phyloP scores from a whole-genome alignment of 164 flowering plant genomes.

The Piper betle region DNA sequence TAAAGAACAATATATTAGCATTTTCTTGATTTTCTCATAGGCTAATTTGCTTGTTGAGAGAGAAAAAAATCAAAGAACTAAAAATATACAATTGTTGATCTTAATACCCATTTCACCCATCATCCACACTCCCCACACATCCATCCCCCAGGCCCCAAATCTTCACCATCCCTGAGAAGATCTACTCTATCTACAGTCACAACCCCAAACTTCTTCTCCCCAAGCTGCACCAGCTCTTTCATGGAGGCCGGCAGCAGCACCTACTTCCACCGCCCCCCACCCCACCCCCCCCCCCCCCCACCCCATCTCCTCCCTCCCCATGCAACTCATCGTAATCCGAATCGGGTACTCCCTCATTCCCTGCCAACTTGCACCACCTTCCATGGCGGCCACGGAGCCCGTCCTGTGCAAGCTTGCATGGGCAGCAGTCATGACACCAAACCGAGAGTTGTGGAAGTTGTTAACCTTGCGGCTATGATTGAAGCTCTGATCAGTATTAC shows the following conservation, averaged over 20 bases:
- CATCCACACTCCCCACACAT: background rate
- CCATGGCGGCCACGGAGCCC: conserved; percentile 6
- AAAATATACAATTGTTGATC: no score
- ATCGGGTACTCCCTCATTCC: conserved; percentile 8
- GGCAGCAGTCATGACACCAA: conserved; percentile 67
- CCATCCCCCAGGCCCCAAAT: background rate
- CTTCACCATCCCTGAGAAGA: conserved; percentile 23
- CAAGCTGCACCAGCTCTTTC: conserved; percentile 40
- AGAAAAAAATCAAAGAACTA: no score
- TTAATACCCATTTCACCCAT: background rate
- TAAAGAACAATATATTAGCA: no score
- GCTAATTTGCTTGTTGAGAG: no score
- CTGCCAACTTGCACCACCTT: background rate
- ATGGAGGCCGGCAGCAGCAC: conserved; percentile 45
- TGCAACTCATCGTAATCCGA: conserved; percentile 55
- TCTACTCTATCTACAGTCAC: conserved; percentile 43
- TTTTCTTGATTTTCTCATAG: no score
- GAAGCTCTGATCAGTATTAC: conserved; percentile 1
- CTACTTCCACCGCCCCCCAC: conserved; percentile 49
- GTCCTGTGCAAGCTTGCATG: conserved; percentile 18
- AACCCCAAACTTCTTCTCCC: conserved; percentile 47
- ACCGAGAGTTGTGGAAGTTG: conserved; percentile 64
- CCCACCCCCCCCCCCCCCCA: conserved; percentile 28
- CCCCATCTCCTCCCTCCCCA: conserved; percentile 24
- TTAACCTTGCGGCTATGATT: conserved; percentile 36